phyloP scores from a whole-genome alignment of 2,329 filamentous ascomycete genomes.

The Colletotrichum karsti region DNA sequence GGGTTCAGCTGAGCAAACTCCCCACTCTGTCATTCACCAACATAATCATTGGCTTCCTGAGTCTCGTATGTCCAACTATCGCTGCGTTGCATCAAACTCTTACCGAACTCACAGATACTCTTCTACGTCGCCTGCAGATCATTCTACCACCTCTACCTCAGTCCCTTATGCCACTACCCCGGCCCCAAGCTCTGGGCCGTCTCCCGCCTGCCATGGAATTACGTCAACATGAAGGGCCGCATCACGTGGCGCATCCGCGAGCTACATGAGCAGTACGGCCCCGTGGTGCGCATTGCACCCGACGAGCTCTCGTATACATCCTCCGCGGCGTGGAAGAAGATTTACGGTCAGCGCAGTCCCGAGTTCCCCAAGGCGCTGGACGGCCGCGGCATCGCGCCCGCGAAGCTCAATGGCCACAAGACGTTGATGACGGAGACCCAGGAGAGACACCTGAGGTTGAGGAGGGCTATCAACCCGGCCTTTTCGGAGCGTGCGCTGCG shows the following conservation, averaged over 20 bases:
- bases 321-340: slow-evolving; percentile 47
- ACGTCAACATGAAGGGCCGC: slow-evolving; percentile 9
- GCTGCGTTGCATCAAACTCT: too few species aligned
- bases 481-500: slow-evolving; percentile 39
- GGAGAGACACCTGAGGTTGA: slow-evolving; percentile 30
- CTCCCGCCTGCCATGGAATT: slow-evolving; percentile 13
- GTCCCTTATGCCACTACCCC: slow-evolving; percentile 38
- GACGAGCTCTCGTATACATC: slow-evolving; percentile 47
- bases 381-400: neutral
- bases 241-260: slow-evolving; percentile 11
- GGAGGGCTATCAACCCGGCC: slow-evolving; percentile 35
- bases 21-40: neutral
- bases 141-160: slow-evolving; percentile 29
- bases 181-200: slow-evolving; percentile 38
- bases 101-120: neutral
- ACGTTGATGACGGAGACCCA: slow-evolving; percentile 6
- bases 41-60: neutral
- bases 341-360: slow-evolving; percentile 40
- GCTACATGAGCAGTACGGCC: slow-evolving; percentile 35
- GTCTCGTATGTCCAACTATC: neutral
- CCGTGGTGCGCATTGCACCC: slow-evolving; percentile 48
- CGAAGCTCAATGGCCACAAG: neutral
- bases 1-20: neutral
- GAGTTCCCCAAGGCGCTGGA: slow-evolving; percentile 9
- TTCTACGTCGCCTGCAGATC: neutral